Conservation (phyloP, 2,329 filamentous ascomycete genomes). For the Raffaelea deltoideospora region DNA sequence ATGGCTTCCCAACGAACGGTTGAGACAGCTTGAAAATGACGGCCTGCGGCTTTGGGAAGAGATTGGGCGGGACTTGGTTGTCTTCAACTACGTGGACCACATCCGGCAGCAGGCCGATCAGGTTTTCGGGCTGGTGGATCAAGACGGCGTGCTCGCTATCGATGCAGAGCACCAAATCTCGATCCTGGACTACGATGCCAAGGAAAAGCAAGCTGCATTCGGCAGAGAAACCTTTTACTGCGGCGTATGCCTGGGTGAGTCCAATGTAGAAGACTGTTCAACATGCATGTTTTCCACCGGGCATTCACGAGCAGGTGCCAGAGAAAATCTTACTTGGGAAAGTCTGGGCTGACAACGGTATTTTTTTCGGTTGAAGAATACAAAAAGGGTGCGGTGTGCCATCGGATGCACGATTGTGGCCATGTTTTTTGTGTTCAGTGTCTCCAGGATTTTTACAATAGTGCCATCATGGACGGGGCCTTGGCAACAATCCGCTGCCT, state of each 20-base stretch:
- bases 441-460: conserved; percentile 78
- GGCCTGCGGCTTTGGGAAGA: conserved; percentile 45
- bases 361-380: conserved; percentile 52
- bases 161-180: conserved; percentile 47
- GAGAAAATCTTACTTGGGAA: too few species aligned
- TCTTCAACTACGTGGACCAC: conserved; percentile 50
- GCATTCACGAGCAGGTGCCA: too few species aligned
- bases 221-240: conserved; percentile 78
- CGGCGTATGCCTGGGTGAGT: conserved; percentile 58
- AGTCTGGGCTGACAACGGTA: too few species aligned
- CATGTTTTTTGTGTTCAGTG: conserved; percentile 90
- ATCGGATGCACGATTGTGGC: conserved; percentile 66
- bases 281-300: too few species aligned
- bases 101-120: conserved; percentile 42
- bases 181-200: conserved; percentile 64
- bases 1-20: conserved; percentile 37
- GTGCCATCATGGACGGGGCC: conserved; percentile 74
- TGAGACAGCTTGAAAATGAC: conserved; percentile 35
- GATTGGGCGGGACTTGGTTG: conserved; percentile 39
- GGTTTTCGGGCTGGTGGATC: conserved; percentile 41
- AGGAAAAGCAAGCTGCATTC: conserved; percentile 59
- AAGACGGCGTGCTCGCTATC: conserved; percentile 33
- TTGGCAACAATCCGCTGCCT: conserved; percentile 67
- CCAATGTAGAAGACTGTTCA: neutral
- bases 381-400: conserved; percentile 72